Conservation (phyloP, 345 rosid genomes). For the Lepidium sativum region DNA sequence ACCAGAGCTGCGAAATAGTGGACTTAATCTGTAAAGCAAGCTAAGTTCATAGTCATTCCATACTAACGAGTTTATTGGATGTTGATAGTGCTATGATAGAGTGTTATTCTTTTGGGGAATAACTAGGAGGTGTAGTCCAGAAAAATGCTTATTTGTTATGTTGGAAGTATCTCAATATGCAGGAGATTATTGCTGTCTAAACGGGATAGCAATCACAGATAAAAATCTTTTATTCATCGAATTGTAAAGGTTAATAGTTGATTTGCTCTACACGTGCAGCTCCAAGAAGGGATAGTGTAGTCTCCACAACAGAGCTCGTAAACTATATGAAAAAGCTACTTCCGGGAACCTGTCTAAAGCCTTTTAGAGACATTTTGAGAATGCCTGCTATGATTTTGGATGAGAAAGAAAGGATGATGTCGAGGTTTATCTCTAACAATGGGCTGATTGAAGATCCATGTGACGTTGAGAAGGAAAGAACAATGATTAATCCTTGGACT, state of each 20-base stretch:
- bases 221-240: background rate
- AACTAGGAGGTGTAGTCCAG: constrained; percentile 1
- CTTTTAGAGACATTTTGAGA: constrained; percentile 49
- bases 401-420: constrained; percentile 50
- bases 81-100: background rate
- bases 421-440: constrained; percentile 63
- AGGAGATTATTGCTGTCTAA: background rate
- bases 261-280: constrained; percentile 27
- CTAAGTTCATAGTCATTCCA: background rate
- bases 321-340: constrained; percentile 51
- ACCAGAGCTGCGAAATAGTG: background rate
- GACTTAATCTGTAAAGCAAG: background rate
- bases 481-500: constrained; percentile 85
- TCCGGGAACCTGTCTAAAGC: constrained; percentile 39
- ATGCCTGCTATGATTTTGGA: constrained; percentile 93
- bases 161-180: background rate
- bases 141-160: too few relatives aligned
- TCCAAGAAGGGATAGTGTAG: constrained; percentile 48
- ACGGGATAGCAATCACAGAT: background rate
- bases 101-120: background rate
- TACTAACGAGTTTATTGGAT: constrained; percentile 6
- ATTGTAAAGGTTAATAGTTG: background rate
- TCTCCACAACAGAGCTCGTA: constrained; percentile 43
- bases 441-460: constrained; percentile 91
- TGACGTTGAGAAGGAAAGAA: constrained; percentile 78